phyloP scores from a whole-genome alignment of 2,329 filamentous ascomycete species.

The Coniochaeta pulveracea region DNA sequence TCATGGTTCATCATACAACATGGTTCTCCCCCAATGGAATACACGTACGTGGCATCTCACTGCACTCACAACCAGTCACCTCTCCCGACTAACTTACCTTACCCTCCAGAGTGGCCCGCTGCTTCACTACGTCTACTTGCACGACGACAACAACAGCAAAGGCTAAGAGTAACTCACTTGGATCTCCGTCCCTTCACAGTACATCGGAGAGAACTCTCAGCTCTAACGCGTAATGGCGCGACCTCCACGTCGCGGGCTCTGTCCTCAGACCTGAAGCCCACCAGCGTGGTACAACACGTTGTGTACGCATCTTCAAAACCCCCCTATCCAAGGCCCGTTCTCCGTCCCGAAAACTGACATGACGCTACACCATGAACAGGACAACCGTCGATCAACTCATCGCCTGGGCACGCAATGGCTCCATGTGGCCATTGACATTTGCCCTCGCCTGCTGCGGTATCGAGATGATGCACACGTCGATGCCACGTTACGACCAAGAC shows the following conservation, averaged over 20 bases:
- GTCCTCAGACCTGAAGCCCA: neutral
- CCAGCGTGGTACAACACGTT: neutral
- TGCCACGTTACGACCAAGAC: constrained; percentile 81
- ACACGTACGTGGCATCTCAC: neutral
- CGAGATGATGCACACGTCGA: constrained; percentile 88
- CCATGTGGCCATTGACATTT: constrained; percentile 82
- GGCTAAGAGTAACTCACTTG: neutral
- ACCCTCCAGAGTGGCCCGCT: neutral
- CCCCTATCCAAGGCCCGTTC: neutral
- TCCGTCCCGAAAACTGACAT: neutral
- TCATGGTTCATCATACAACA: neutral
- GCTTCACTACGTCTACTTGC: neutral
- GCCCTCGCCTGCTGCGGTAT: constrained; percentile 80
- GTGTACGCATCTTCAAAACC: neutral
- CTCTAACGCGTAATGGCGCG: neutral
- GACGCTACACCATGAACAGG: neutral
- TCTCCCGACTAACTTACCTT: neutral
- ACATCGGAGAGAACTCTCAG: neutral
- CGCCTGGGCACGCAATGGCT: constrained; percentile 78
- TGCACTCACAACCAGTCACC: neutral
- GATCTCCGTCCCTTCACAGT: neutral
- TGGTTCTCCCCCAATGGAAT: neutral
- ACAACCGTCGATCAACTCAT: constrained; percentile 29
- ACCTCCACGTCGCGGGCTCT: neutral
- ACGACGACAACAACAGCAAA: neutral